phyloP scores from a whole-genome alignment of 2,329 filamentous ascomycete genomes.

The Pseudocercospora fuligena region DNA sequence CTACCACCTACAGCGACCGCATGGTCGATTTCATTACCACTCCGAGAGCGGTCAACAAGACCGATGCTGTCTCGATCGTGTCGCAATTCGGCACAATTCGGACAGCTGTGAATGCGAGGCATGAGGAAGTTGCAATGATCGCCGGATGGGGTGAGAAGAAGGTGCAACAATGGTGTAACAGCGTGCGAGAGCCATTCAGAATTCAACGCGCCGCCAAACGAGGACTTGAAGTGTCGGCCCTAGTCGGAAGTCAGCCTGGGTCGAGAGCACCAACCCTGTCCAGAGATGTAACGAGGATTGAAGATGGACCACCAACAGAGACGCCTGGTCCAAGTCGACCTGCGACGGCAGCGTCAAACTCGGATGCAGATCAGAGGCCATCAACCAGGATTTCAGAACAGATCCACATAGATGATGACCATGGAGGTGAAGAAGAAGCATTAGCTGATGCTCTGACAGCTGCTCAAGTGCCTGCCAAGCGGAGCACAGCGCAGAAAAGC shows the following conservation, averaged over 20 bases:
- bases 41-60: conserved; percentile 89
- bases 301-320: conserved; percentile 19
- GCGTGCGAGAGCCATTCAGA: conserved; percentile 84
- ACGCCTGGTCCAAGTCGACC: conserved; percentile 20
- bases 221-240: conserved; percentile 44
- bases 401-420: conserved; percentile 29
- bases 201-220: conserved; percentile 71
- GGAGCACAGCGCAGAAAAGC: neutral
- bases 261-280: conserved; percentile 34
- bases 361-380: conserved; percentile 46
- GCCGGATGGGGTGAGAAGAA: conserved; percentile 96
- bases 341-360: conserved; percentile 40
- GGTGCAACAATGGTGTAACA: conserved; percentile 80
- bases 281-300: conserved; percentile 34
- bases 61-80: conserved; percentile 87
- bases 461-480: conserved; percentile 20
- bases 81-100: conserved; percentile 89
- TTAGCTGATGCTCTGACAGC: conserved; percentile 39
- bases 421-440: conserved; percentile 54
- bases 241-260: conserved; percentile 32
- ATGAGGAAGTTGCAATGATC: conserved; percentile 84
- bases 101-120: conserved; percentile 83
- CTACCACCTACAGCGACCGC: conserved; percentile 80
- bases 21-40: conserved; percentile 92
- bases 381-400: conserved; percentile 40